Evolutionary conservation across 208 protist species (phyloP), one percentile per base, ranked within the genome.

Genomic region (Trypanosoma congolense): DNA sequence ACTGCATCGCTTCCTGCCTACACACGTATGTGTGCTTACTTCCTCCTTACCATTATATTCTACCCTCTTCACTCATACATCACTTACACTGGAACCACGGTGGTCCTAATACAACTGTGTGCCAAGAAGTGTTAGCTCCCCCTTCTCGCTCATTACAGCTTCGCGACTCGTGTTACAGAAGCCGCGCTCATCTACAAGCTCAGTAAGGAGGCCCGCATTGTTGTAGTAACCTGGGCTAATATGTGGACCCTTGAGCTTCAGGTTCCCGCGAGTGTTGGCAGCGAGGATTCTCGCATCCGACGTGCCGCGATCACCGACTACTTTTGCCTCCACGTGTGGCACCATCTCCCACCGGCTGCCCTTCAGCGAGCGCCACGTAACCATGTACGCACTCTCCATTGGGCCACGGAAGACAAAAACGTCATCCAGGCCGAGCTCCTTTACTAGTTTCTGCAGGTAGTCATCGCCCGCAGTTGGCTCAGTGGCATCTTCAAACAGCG

Each of bases 241-340:
- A 59, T 93, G 85, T 5, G 88, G 88, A 1, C 85, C 88, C 58
- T 92, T 92, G 21, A 95, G 72, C 38, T 82, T 80, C 52, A 95
- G 61, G 61, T 95, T 92, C 21, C 88, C 88, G 42, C 85, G 82
- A 36, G 83, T 87, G 53, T 82, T 85, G 21, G 77, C 66, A 18
- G 85, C 73, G 36, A 95, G 70, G 46, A 95, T 76, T 64, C 84
- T 88, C n/a, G 88, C 88, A 45, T 95, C 88, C 12, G 71, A 67
- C 12, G 88, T 91, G 31, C 88, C 88, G 42, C 88, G 84, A 62
- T 95, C 88, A 22, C 88, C 88, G 24, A 95, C 88, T 19, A 95
- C 69, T 74, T 92, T 92, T 30, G 75, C 80, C 68, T 92, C 88
- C 8, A 73, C 70, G 58, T 95, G 85, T 25, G 88, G 88, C 12